Base-by-base conservation (phyloP, 2,329 filamentous ascomycete genomes). In the Penicillium expansum region DNA sequence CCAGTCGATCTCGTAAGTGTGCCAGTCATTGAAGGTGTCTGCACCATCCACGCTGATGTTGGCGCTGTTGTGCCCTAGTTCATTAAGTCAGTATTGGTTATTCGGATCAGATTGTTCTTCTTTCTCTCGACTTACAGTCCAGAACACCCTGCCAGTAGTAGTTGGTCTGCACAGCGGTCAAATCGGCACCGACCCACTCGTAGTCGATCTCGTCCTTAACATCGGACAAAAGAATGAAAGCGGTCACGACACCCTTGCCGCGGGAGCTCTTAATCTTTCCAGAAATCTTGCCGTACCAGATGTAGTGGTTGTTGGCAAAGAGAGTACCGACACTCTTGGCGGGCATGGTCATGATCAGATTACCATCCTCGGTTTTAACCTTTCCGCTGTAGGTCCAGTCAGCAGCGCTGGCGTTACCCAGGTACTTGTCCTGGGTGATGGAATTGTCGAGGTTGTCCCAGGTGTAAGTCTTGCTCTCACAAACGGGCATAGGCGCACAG, bases 141-240 rank as follows among this genome's bases (percentile, higher is more conserved):
- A 91, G 88, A 62, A 97, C 88, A 70, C 94, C 94, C 78, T 97
- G 92, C 79, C 89, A 97, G 78, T 97, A 99, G 81, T 87, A 99
- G 80, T 99, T 99, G 72, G 92, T 94, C 80, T 99, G 92, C 18
- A 89, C 90, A 61, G 82, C 84, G 45, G 80, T 71, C 60, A 96
- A 80, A 69, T 97, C 90, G 43, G 83, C 83, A 63, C 94, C 94
- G 53, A 99, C 84, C 73, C 89, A 97, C 75, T 99, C 94, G 73
- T 91, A 97, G 78, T 99, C 94, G 69, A 99, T 96, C 77, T 99
- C 94, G 71, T 99, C 94, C 82, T 97, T 96, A 70, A 95, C 89
- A 69, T 97, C 93, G 35, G 90, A 92, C 75, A 97, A 86, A 70
- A 97, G 81, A 73, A 99, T 99, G 73, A 99, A 99, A 30, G 92